phyloP scores from a whole-genome alignment of 1,284 basidiomycete genomes.

The Melampsora medusae region DNA sequence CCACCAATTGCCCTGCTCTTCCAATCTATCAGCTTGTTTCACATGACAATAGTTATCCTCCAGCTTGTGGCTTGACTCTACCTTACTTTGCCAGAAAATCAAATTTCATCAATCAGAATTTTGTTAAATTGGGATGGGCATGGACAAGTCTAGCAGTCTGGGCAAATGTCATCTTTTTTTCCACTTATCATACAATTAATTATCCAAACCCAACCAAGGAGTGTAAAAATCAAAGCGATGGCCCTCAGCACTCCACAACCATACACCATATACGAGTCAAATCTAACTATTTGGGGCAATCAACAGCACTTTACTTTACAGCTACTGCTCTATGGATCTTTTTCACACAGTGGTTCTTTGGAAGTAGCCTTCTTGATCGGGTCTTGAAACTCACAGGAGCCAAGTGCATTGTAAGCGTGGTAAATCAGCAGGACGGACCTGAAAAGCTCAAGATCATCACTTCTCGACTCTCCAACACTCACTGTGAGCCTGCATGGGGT shows the following conservation, averaged over 20 bases:
- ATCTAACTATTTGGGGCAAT: not conserved
- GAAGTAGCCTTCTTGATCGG: conserved; percentile 52
- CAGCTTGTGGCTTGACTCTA: conserved; percentile 17
- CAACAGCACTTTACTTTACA: conserved; percentile 2
- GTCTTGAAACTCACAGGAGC: conserved; percentile 51
- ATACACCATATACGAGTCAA: not conserved
- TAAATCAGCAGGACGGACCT: not conserved
- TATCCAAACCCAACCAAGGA: not conserved
- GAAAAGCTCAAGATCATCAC: not conserved
- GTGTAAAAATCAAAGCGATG: not conserved
- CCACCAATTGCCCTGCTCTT: not conserved
- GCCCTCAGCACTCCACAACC: not conserved
- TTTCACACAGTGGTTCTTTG: conserved; percentile 54
- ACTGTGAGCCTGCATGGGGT: conserved; percentile 35
- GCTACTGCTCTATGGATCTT: conserved; percentile 37
- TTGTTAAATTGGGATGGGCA: conserved; percentile 53
- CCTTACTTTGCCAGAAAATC: conserved; percentile 49
- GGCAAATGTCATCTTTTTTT: conserved; percentile 42
- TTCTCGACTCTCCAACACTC: conserved; percentile 2
- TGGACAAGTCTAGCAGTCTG: conserved; percentile 52
- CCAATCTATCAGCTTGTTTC: conserved; percentile 39
- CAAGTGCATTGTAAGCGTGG: conserved; percentile 48
- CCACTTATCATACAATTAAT: conserved; percentile 24
- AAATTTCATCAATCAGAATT: conserved; percentile 52
- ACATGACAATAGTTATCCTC: too few species aligned